Base-by-base conservation (phyloP, 2,329 filamentous ascomycete species). In the Sarocladium oryzae region DNA sequence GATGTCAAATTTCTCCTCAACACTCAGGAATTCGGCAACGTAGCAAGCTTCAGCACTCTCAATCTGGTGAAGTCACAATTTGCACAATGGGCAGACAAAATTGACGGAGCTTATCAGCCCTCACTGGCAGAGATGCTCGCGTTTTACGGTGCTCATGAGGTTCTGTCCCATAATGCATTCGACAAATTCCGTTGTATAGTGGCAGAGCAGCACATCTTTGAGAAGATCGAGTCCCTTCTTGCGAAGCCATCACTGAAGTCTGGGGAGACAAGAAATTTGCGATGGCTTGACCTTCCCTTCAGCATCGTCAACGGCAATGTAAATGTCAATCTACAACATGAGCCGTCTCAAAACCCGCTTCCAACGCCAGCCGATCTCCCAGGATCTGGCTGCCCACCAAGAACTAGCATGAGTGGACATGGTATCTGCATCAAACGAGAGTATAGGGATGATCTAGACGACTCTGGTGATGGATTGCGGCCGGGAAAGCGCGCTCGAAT, bases 41-140 rank as follows among this genome's bases (percentile, higher is more conserved):
- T 13, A 13, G 6, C 16, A 13, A 15, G 20, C 43, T 48, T 48
- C 43, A 13, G n/a, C 4, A 20, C 4, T 20, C 7, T 26, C 3
- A 21, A 9, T 4, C 5, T 48, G 5, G 43, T 24, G 7, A 48
- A 48, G 26, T 20, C 6, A 13, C 24, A n/a, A 8, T 48, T 48
- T 21, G 8, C 43, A 21, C 32, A 32, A 16, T 48, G 43, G 43
- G 43, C 43, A 32, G 43, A 48, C n/a, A 9, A 33, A 15, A 23
- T 33, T 9, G n/a, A 48, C 13, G 43, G 43, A 5, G 5, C 11
- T 15, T 32, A 20, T 18, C 43, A 48, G 43, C 43, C 43, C 13
- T 48, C 43, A 4, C n/a, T 48, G 7, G 43, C 43, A 4, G 28
- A 30, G 11, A 48, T 48, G 43, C 43, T 48, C n/a, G 28, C 26